phyloP scores from a whole-genome alignment of 768 basidiomycete species.

The Suillus alpinus region DNA sequence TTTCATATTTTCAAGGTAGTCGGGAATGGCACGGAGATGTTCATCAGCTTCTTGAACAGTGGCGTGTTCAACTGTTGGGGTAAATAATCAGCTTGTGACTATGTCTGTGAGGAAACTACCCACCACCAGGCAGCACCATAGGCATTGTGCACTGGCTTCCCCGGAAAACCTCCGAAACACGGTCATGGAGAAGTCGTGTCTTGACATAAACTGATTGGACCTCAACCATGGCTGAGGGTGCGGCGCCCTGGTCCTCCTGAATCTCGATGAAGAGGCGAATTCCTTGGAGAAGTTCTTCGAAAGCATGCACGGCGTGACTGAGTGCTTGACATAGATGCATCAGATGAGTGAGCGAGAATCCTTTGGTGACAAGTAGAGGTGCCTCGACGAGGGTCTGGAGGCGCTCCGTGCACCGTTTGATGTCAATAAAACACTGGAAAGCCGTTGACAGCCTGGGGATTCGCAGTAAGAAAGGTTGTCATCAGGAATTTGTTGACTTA shows the following conservation, averaged over 20 bases:
- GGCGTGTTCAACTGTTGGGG: slow-evolving; percentile 34
- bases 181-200: slow-evolving; percentile 27
- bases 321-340: slow-evolving; percentile 19
- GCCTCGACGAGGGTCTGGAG: slow-evolving; percentile 20
- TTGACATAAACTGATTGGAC: slow-evolving; percentile 23
- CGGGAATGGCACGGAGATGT: slow-evolving; percentile 21
- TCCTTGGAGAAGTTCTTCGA: slow-evolving; percentile 37
- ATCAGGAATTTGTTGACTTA: slow-evolving; percentile 37
- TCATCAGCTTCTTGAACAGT: slow-evolving; percentile 27
- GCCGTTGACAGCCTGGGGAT: slow-evolving; percentile 21
- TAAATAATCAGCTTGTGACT: not conserved
- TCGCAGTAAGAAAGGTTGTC: slow-evolving; percentile 3
- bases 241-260: slow-evolving; percentile 17
- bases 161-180: slow-evolving; percentile 20
- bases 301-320: slow-evolving; percentile 21
- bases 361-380: slow-evolving; percentile 14
- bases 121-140: slow-evolving; percentile 39
- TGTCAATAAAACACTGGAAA: slow-evolving; percentile 14
- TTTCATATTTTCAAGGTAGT: slow-evolving; percentile 25
- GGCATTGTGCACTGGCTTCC: slow-evolving; percentile 20
- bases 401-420: slow-evolving; percentile 17
- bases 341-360: not conserved
- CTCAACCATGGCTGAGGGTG: slow-evolving; percentile 26
- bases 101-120: slow-evolving; percentile 3
- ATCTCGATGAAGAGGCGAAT: slow-evolving; percentile 33